phyloP scores from a whole-genome alignment of 495 filamentous ascomycete genomes.

The Talaromyces adpressus region DNA sequence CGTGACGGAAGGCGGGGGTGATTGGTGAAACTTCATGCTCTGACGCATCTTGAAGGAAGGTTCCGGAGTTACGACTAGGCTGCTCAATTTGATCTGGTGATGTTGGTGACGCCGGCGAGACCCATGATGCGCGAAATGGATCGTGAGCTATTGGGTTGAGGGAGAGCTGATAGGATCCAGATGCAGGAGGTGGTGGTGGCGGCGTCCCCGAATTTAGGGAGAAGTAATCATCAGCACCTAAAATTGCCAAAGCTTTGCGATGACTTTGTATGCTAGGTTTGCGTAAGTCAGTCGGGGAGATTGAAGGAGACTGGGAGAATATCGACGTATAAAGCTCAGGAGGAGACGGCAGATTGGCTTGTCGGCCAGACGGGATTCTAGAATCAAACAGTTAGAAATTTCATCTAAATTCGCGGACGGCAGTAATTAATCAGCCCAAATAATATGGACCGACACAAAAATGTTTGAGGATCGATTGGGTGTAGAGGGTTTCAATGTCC shows the following conservation, averaged over 20 bases:
- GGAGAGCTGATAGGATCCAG: slow-evolving; percentile 22
- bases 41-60: slow-evolving; percentile 37
- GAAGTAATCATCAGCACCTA: slow-evolving; percentile 24
- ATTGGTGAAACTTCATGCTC: slow-evolving; percentile 49
- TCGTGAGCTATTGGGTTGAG: slow-evolving; percentile 24
- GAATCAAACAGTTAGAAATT: slow-evolving; percentile 17
- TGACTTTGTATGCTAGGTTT: slow-evolving; percentile 34
- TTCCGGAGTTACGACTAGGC: slow-evolving; percentile 29
- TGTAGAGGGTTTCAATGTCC: neutral
- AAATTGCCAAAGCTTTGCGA: slow-evolving; percentile 28
- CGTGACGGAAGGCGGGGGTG: slow-evolving; percentile 58
- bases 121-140: slow-evolving; percentile 28
- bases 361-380: slow-evolving; percentile 12
- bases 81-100: slow-evolving; percentile 6
- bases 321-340: slow-evolving; percentile 29
- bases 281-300: slow-evolving; percentile 37
- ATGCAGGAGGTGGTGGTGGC: slow-evolving; percentile 17
- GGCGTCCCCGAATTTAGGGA: slow-evolving; percentile 12
- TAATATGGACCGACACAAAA: neutral
- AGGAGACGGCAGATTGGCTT: neutral
- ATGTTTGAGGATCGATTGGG: neutral
- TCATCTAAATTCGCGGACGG: neutral
- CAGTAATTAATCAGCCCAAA: neutral
- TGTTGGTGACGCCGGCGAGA: slow-evolving; percentile 19
- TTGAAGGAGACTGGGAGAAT: slow-evolving; percentile 38